Base-by-base conservation (phyloP, 345 rosid species). In the Pelargonium nanum region DNA sequence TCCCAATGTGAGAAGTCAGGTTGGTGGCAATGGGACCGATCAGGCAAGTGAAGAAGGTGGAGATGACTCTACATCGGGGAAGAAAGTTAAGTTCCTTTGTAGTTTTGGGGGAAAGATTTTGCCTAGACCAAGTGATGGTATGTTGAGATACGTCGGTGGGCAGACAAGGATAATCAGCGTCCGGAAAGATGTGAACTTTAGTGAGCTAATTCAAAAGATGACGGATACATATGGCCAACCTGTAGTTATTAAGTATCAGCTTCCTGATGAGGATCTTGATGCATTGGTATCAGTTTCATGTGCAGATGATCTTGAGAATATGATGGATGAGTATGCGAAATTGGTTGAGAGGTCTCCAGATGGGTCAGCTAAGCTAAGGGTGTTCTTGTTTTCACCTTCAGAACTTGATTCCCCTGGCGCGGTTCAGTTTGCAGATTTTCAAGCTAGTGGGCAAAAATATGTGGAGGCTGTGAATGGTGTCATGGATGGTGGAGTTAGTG, bases 181-280 rank as follows among this genome's bases (percentile, higher is more conserved):
- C 28, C 68, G 73, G 69, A 85, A 74, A 65, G 86, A 83, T 65
- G 77, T 78, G 58, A 76, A 64, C 44, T 80, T 73, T 65, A 66
- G 63, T 67, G 95, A 79, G 62, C 69, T 87, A 30, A 56, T 67
- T 65, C 83, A 70, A 61, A 87, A 79, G 80, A 78, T 87, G 91
- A 26, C 61, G 25, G 83, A 76, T 34, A 62, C 68, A 28, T 85
- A 67, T 58, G 85, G 81, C 25, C 85, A 81, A 63, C 77, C 80
- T 25, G 84, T 73, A 44, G 75, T 76, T 70, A 75, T 85, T 26
- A 87, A 85, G 74, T 84, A 81, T 68, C 95, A 87, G 80, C 88
- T 84, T 57, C 95, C 91, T 34, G 85, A 81, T 61, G 95, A 87
- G 79, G 95, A 87, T 69, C 85, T 87, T 70, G 95, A 87, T 73